Conservation (phyloP, 352 stramenopile genomes). For the Peronospora belbahrii region DNA sequence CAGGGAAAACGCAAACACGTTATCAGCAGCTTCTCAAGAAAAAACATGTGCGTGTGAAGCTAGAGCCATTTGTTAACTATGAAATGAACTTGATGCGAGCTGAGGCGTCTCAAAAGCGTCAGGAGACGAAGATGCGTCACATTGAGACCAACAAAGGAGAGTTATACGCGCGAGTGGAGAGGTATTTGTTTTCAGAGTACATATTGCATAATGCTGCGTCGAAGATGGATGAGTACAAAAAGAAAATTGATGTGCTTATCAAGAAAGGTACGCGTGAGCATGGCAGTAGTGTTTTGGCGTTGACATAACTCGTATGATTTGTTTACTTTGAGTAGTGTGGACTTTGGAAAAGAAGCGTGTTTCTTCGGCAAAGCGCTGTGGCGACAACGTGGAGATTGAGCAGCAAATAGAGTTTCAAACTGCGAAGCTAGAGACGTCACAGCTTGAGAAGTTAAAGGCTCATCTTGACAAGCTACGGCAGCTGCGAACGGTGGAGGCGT, state of each 20-base stretch:
- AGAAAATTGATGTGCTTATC: constrained; percentile 53
- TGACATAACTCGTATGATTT: background rate
- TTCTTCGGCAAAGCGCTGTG: constrained; percentile 48
- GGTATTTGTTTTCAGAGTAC: constrained; percentile 76
- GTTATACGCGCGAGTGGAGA: constrained; percentile 57
- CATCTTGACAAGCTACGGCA: constrained; percentile 70
- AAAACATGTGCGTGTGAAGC: constrained; percentile 57
- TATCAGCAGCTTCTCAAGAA: constrained; percentile 36
- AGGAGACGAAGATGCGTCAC: constrained; percentile 79
- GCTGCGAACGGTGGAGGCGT: constrained; percentile 65
- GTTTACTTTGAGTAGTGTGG: constrained; percentile 31
- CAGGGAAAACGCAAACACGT: constrained; percentile 3
- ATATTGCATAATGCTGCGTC: constrained; percentile 61
- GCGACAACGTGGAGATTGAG: constrained; percentile 51
- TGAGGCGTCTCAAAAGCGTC: constrained; percentile 66
- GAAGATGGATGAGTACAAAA: constrained; percentile 47
- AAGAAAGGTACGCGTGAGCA: constrained; percentile 50
- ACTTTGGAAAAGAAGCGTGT: constrained; percentile 49
- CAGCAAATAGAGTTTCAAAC: constrained; percentile 58
- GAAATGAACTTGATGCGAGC: constrained; percentile 76
- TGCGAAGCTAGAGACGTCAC: constrained; percentile 55
- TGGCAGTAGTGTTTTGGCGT: background rate
- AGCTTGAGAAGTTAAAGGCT: constrained; percentile 54
- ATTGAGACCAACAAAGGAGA: constrained; percentile 81
- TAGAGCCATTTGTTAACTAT: constrained; percentile 77